Conservation (phyloP, 176 grass and related monocot species). For the Avena insularis region DNA sequence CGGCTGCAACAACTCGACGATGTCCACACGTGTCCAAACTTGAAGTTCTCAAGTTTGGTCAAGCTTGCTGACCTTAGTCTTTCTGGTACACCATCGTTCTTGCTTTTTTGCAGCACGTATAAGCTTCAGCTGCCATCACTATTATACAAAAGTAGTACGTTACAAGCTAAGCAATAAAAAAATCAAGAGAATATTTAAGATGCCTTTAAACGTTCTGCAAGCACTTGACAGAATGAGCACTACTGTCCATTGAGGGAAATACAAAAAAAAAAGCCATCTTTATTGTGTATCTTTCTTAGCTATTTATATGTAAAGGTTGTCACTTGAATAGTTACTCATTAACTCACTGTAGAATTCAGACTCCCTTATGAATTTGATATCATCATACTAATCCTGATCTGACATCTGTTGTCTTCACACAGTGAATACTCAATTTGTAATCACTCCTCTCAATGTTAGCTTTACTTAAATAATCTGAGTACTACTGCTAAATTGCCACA, state of each 20-base stretch:
- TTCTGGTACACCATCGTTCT: slow-evolving; percentile 68
- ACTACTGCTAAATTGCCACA: not conserved
- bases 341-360: too few relatives aligned
- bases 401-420: not conserved
- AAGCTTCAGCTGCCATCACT: slow-evolving; percentile 92
- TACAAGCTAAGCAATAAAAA: not conserved
- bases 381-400: too few relatives aligned
- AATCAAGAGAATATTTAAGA: not conserved
- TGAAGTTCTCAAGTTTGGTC: not conserved
- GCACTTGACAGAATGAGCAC: too few relatives aligned
- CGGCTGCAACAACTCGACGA: too few relatives aligned
- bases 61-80: slow-evolving; percentile 63
- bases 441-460: not conserved
- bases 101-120: slow-evolving; percentile 54
- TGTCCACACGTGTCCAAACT: not conserved
- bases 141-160: slow-evolving; percentile 16
- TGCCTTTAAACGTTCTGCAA: too few relatives aligned
- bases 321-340: not conserved
- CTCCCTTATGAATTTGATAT: too few relatives aligned
- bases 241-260: too few relatives aligned
- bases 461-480: not conserved
- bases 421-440: not conserved
- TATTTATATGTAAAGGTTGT: not conserved
- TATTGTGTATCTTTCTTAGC: not conserved
- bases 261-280: too few relatives aligned